These are phyloP conservation scores for Myxozyma geophila DNA, from an alignment of 805 yeast species.

Conservation along the genomic window DNA sequence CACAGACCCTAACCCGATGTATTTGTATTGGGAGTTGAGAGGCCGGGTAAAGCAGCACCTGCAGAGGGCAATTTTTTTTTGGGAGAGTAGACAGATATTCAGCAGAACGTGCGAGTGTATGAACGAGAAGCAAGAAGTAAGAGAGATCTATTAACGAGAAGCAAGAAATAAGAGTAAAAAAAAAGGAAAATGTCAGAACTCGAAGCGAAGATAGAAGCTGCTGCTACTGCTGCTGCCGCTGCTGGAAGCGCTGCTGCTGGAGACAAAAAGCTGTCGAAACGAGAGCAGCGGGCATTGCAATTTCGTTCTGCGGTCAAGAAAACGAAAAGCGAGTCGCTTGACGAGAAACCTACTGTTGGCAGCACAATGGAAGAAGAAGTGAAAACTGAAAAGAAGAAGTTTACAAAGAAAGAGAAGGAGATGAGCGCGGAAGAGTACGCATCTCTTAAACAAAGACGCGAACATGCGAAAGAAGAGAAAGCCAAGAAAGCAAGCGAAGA, in stretches of 20 bases:
- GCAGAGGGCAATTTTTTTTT: background rate
- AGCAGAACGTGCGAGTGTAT: no score
- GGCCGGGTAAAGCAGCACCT: background rate
- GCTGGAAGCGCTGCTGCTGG: no score
- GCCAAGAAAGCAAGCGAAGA: constrained; percentile 1
- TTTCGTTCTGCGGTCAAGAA: constrained; percentile 21
- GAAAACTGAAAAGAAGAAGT: background rate
- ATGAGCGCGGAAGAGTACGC: constrained; percentile 14
- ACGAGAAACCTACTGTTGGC: background rate
- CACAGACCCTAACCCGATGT: constrained; percentile 2
- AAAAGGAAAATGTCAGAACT: background rate
- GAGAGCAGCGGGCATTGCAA: constrained; percentile 15
- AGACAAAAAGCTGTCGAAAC: constrained; percentile 15
- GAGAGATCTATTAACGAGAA: no score
- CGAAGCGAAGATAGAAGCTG: background rate
- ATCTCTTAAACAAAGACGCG: constrained; percentile 11
- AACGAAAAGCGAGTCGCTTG: constrained; percentile 7
- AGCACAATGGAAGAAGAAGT: background rate
- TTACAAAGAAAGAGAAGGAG: constrained; percentile 2
- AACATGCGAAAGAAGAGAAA: constrained; percentile 7
- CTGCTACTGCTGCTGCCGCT: background rate
- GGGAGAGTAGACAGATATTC: no score
- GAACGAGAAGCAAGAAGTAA: background rate
- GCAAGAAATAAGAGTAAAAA: background rate
- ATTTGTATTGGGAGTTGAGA: no score